Evolutionary conservation across 2,329 filamentous ascomycete genomes (phyloP).

Genomic region (Xylariaceae sp.): DNA sequence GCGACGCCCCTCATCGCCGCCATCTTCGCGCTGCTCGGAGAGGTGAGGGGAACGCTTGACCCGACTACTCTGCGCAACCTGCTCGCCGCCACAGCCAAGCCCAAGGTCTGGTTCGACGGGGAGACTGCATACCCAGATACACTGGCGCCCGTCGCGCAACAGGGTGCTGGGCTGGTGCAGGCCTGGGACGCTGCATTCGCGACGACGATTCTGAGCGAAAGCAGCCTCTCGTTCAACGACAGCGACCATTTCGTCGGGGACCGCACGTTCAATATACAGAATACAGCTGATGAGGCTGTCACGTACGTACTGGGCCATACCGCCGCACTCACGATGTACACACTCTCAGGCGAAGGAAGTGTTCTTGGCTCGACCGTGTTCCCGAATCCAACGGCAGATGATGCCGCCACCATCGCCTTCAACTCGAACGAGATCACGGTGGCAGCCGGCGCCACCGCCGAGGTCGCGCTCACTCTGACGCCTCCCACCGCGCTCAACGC

Average conservation of each 20-base stretch:
- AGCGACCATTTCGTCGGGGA: constrained; percentile 33
- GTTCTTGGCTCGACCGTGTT: constrained; percentile 7
- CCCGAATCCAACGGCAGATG: constrained; percentile 11
- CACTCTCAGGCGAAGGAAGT: constrained; percentile 15
- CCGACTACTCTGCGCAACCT: constrained; percentile 20
- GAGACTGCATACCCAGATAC: constrained; percentile 2
- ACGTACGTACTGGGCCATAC: constrained; percentile 34
- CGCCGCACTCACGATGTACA: constrained; percentile 34
- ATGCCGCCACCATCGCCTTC: constrained; percentile 10
- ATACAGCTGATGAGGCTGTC: constrained; percentile 30
- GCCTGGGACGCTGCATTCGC: constrained; percentile 36
- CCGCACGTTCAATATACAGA: constrained; percentile 34
- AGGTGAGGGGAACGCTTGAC: constrained; percentile 23
- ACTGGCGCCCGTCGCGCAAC: constrained; percentile 34
- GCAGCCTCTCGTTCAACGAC: constrained; percentile 40
- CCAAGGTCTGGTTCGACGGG: constrained; percentile 27
- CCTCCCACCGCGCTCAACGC: constrained; percentile 25
- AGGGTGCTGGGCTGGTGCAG: constrained; percentile 38
- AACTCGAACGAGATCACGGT: constrained; percentile 6
- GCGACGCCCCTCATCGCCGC: constrained; percentile 42
- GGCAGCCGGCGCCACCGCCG: neutral
- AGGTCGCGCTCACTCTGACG: constrained; percentile 17
- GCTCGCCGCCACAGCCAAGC: constrained; percentile 28
- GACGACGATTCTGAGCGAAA: constrained; percentile 31
- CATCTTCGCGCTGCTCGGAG: constrained; percentile 28